phyloP scores from a whole-genome alignment of 2,329 filamentous ascomycete species.

The Neocucurbitaria cava region DNA sequence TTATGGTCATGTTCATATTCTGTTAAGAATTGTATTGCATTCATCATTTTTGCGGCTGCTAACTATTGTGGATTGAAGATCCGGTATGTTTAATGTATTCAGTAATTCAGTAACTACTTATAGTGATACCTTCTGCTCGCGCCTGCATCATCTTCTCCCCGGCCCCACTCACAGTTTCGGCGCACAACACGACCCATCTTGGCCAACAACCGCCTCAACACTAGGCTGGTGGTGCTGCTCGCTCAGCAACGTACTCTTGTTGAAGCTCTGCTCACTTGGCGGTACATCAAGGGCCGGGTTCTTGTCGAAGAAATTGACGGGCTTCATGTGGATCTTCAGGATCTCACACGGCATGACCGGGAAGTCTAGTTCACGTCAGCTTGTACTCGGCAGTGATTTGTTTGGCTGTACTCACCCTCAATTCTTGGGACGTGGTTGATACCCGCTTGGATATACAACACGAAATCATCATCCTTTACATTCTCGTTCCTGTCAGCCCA shows the following conservation, averaged over 20 bases:
- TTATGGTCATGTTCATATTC: not conserved
- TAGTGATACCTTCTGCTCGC: no score
- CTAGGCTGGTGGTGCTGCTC: slow-evolving; percentile 48
- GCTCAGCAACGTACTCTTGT: slow-evolving; percentile 48
- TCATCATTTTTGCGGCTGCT: no score
- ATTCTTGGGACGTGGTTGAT: slow-evolving; percentile 63
- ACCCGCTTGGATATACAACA: slow-evolving; percentile 64
- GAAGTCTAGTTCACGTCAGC: slow-evolving; percentile 10
- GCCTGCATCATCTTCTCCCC: no score
- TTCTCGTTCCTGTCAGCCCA: slow-evolving; percentile 61
- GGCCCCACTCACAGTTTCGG: slow-evolving; percentile 30
- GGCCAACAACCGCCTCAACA: slow-evolving; percentile 44
- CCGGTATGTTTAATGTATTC: not conserved
- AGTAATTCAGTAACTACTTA: no score
- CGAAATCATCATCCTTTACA: slow-evolving; percentile 63
- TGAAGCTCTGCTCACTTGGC: slow-evolving; percentile 57
- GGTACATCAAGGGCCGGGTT: slow-evolving; percentile 68
- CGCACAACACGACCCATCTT: slow-evolving; percentile 49
- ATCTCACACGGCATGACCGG: slow-evolving; percentile 58
- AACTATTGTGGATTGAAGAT: no score
- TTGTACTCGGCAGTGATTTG: not conserved
- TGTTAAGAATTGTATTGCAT: not conserved
- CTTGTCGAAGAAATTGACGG: slow-evolving; percentile 65
- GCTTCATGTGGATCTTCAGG: slow-evolving; percentile 63
- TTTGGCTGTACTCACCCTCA: slow-evolving; percentile 43